These are phyloP conservation scores for Lanmaoa rubissima DNA, from an alignment of 768 basidiomycete species.

Conservation along the genomic window DNA sequence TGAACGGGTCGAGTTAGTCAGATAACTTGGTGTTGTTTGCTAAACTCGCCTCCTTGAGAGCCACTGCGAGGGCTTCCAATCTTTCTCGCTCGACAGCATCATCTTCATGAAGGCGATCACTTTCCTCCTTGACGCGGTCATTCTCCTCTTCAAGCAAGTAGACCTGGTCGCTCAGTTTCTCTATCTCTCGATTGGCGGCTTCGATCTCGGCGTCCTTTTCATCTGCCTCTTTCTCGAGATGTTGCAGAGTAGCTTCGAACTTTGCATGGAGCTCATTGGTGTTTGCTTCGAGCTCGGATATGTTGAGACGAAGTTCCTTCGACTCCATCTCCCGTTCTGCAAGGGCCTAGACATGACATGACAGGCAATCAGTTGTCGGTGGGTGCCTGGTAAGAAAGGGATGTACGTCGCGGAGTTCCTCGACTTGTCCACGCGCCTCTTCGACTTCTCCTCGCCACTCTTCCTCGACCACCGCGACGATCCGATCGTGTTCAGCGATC, in stretches of 20 bases:
- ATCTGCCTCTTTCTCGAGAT: constrained; percentile 75
- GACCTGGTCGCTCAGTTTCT: constrained; percentile 76
- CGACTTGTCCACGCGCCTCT: constrained; percentile 72
- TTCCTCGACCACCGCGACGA: constrained; percentile 71
- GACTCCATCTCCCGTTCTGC: constrained; percentile 79
- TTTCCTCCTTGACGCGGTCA: constrained; percentile 72
- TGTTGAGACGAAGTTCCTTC: constrained; percentile 66
- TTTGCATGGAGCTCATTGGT: constrained; percentile 68
- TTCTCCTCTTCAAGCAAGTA: constrained; percentile 86
- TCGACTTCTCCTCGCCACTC: constrained; percentile 90
- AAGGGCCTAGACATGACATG: constrained; percentile 47
- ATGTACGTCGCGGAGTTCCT: constrained; percentile 74
- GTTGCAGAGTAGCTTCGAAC: constrained; percentile 70
- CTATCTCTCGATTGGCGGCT: constrained; percentile 70
- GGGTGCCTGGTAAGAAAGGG: background rate
- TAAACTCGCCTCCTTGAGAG: constrained; percentile 73
- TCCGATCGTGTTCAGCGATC: constrained; percentile 67
- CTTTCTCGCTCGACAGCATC: constrained; percentile 67
- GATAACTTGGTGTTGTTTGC: background rate
- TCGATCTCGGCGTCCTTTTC: constrained; percentile 80
- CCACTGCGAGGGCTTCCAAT: constrained; percentile 61
- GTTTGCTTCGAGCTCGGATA: constrained; percentile 73
- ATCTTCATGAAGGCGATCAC: constrained; percentile 67
- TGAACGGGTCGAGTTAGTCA: constrained; percentile 2
- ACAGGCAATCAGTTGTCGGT: background rate